Evolutionary conservation across 148 eudicot species (phyloP), one percentile per base, ranked within the genome.

Genomic region (Limonium bicolor): DNA sequence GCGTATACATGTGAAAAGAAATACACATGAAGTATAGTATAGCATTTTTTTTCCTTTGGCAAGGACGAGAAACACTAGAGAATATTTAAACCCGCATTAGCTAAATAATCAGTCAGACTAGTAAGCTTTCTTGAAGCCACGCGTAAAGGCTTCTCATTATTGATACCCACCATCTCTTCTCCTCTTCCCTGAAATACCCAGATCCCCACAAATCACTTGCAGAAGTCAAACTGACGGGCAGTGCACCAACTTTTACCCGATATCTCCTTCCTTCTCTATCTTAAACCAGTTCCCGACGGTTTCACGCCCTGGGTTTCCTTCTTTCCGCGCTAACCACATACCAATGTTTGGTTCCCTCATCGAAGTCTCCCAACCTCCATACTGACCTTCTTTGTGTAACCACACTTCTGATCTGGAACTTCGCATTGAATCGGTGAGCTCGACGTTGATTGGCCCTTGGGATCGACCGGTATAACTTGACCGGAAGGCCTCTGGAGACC

Each of bases 161-260:
- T n/a, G n/a, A 77, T 47, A 41, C 57, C 75, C 40, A 51, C 52
- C 61, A 68, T 44, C 73, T 60, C 32, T 4, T 48, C 12, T 80
- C 77, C 19, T 67, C 41, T 2, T 56, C 63, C 10, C 54, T 20
- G 32, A 57, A 34, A 77, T 32, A 8, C 74, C 77, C 1, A 77
- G 39, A 24, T 77, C 74, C 2, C 50, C 60, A 24, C 80, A 73
- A 5, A 59, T 45, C 3, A 73, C 59, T 50, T 69, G 69, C 85
- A 77, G 34, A 10, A 37, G 4, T 53, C 85, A 77, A 23, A 77
- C 85, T n/a, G 48, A 55, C 0, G 85, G 85, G 41, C 80, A 77
- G 47, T 37, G 73, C 18, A 66, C 54, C 2, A 77, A 64, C 69
- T 73, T 67, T 43, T 77, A 70, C 17, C 61, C 64, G 26, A 41